phyloP scores from a whole-genome alignment of 2,329 filamentous ascomycete species.

The Aspergillus ibericus region DNA sequence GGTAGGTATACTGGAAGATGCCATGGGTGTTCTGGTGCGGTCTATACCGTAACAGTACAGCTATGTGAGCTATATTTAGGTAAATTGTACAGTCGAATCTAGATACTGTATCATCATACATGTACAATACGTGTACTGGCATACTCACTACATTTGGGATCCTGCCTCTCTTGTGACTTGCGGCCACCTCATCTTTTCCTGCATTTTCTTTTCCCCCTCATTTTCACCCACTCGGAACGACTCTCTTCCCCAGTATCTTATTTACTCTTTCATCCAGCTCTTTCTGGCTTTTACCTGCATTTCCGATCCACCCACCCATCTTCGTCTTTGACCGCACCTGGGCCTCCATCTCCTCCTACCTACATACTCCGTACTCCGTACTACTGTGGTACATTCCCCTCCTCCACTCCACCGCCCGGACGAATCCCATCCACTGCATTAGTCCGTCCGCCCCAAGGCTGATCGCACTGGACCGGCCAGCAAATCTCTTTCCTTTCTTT shows the following conservation, averaged over 20 bases:
- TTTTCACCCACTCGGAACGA: background rate
- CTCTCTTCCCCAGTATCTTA: background rate
- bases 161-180: background rate
- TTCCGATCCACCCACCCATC: background rate
- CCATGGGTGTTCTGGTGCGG: background rate
- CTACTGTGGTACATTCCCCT: background rate
- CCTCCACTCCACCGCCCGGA: constrained; percentile 12
- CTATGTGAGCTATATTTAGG: background rate
- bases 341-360: background rate
- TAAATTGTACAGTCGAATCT: no score
- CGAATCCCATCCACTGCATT: constrained; percentile 16
- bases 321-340: background rate
- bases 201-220: background rate
- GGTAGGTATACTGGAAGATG: background rate
- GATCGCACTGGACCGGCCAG: constrained; percentile 16
- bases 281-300: background rate
- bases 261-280: background rate
- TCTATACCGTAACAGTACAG: background rate
- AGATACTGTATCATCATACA: background rate
- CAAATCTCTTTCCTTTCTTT: constrained; percentile 18
- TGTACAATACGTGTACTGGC: background rate
- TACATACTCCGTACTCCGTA: background rate
- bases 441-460: constrained; percentile 16
- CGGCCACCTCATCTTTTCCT: background rate
- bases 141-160: background rate